phyloP scores from a whole-genome alignment of 208 protist species.

The Borovskyia barvae region DNA sequence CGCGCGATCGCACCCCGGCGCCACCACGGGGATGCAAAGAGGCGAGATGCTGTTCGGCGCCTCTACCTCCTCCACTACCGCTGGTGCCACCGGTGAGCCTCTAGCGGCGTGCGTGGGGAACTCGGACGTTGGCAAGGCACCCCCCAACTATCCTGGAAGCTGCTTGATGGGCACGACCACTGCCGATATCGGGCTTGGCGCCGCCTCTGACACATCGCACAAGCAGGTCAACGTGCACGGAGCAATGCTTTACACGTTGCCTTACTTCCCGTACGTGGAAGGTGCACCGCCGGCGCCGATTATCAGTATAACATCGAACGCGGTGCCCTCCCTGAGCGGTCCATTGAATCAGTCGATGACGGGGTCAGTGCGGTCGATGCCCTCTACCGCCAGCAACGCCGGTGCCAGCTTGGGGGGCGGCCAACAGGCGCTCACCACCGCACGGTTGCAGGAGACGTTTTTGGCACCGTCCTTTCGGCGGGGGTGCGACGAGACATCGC shows the following conservation, averaged over 20 bases:
- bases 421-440: slow-evolving; percentile 11
- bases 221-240: slow-evolving; percentile 49
- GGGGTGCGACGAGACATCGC: slow-evolving; percentile 5
- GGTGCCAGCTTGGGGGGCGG: slow-evolving; percentile 8
- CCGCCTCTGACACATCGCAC: slow-evolving; percentile 3
- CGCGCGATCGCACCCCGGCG: too few species aligned
- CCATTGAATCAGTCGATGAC: slow-evolving; percentile 15
- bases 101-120: background rate
- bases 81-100: background rate
- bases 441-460: slow-evolving; percentile 5
- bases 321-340: slow-evolving; percentile 16
- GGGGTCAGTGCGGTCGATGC: slow-evolving; percentile 12
- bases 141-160: background rate
- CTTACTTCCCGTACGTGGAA: slow-evolving; percentile 38
- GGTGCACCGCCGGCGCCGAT: slow-evolving; percentile 25
- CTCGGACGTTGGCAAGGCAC: background rate
- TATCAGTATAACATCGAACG: slow-evolving; percentile 27
- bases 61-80: background rate
- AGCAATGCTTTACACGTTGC: slow-evolving; percentile 27
- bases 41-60: too few species aligned
- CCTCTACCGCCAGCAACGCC: slow-evolving; percentile 5
- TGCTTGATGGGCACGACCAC: background rate
- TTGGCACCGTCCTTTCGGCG: too few species aligned
- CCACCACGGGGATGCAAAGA: too few species aligned
- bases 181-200: background rate